These are phyloP conservation scores for Mycena vitilis DNA, from an alignment of 768 basidiomycete genomes.

Conservation along the genomic window DNA sequence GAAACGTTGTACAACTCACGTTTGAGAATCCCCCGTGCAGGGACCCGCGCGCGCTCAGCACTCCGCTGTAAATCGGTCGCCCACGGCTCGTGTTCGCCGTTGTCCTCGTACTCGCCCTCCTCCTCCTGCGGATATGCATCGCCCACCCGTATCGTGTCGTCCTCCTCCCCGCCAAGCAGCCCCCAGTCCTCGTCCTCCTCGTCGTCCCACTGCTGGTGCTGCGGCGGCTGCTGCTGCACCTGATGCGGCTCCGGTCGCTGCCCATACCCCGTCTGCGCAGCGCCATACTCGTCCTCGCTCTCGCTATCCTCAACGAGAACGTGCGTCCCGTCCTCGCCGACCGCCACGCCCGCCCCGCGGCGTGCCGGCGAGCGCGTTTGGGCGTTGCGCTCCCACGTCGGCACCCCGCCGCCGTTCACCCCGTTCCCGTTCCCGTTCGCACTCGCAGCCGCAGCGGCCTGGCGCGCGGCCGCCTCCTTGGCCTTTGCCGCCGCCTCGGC, in stretches of 20 bases:
- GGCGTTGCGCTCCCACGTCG: conserved; percentile 89
- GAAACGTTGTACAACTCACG: conserved; percentile 43
- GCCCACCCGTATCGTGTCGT: conserved; percentile 76
- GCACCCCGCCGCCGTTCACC: conserved; percentile 55
- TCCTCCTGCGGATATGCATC: conserved; percentile 68
- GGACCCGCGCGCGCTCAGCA: conserved; percentile 71
- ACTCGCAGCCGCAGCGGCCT: conserved; percentile 63
- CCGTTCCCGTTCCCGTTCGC: conserved; percentile 44
- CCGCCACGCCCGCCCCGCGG: conserved; percentile 51
- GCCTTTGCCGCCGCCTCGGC: conserved; percentile 80
- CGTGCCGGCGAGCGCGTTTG: conserved; percentile 62
- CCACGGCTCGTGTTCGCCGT: conserved; percentile 80
- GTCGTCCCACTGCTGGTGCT: conserved; percentile 56
- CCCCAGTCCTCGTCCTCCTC: conserved; percentile 85
- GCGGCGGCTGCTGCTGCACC: conserved; percentile 31
- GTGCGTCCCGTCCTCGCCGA: conserved; percentile 73
- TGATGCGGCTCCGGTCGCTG: conserved; percentile 47
- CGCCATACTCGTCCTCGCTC: conserved; percentile 59
- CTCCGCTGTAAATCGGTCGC: conserved; percentile 79
- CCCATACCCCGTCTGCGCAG: conserved; percentile 47
- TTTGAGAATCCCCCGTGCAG: conserved; percentile 91
- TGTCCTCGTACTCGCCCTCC: conserved; percentile 59
- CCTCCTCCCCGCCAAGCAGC: conserved; percentile 65
- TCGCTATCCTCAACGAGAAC: conserved; percentile 81
- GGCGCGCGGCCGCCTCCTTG: conserved; percentile 68